A percentile compares a stretch with the other conserved stretches of the same genome.
Evolutionary conservation across 768 basidiomycete species (phyloP).

Genomic region (Kwoniella dendrophila): DNA sequence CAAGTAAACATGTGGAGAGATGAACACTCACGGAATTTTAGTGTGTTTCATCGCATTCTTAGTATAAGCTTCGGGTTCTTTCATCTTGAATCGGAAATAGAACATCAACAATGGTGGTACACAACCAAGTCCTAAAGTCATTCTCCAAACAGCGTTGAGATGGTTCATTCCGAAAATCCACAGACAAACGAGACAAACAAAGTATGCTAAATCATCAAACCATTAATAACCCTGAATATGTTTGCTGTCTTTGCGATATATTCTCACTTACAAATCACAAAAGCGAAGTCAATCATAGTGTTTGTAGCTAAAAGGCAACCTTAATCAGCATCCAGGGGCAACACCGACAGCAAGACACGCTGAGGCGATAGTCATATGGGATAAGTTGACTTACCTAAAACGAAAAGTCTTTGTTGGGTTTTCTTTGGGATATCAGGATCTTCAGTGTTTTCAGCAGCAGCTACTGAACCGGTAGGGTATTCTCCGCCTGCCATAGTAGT

Average conservation of each 20-base stretch:
- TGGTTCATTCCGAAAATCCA: conserved; percentile 86
- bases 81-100: conserved; percentile 82
- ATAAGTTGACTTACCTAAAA: conserved; percentile 52
- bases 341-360: background rate
- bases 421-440: conserved; percentile 72
- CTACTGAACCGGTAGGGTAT: conserved; percentile 73
- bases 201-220: conserved; percentile 6
- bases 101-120: conserved; percentile 80
- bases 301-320: conserved; percentile 70
- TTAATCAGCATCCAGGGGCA: conserved; percentile 5
- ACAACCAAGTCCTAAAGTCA: conserved; percentile 80
- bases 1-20: background rate
- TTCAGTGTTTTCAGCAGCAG: conserved; percentile 78
- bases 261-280: conserved; percentile 62
- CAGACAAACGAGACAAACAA: conserved; percentile 66
- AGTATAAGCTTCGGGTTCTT: conserved; percentile 69
- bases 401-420: conserved; percentile 82
- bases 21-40: conserved; percentile 64
- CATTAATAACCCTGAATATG: background rate
- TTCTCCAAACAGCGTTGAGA: conserved; percentile 81
- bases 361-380: background rate
- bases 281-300: conserved; percentile 71
- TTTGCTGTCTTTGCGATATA: background rate
- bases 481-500: too few species aligned
- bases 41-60: conserved; percentile 77